Evolutionary conservation across 2,329 filamentous ascomycete genomes (phyloP).

Genomic region (Macrophomina tecta): DNA sequence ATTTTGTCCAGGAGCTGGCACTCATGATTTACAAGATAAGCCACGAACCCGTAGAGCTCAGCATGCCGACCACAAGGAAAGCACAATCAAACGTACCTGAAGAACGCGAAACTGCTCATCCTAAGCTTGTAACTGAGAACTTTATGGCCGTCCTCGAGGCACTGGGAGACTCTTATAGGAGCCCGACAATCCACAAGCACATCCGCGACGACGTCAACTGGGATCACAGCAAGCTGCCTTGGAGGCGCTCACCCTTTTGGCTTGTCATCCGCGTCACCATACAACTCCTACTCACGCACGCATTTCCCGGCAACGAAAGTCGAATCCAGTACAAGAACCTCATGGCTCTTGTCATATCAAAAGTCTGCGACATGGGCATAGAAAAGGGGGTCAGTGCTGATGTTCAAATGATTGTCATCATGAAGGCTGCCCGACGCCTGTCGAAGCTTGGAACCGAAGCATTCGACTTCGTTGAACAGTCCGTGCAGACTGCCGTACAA

Average conservation of each 20-base stretch:
- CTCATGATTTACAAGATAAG: constrained; percentile 46
- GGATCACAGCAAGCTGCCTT: constrained; percentile 43
- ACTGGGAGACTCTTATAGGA: constrained; percentile 9
- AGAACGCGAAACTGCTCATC: constrained; percentile 56
- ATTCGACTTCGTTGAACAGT: not conserved
- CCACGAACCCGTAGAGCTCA: constrained; percentile 35
- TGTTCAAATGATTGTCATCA: constrained; percentile 31
- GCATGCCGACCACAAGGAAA: constrained; percentile 41
- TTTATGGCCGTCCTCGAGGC: constrained; percentile 35
- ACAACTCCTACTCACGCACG: constrained; percentile 39
- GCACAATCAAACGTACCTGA: constrained; percentile 47
- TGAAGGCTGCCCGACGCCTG: constrained; percentile 33
- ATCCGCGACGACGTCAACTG: constrained; percentile 60
- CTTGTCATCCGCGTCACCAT: constrained; percentile 58
- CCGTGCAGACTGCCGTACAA: not conserved
- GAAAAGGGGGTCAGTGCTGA: constrained; percentile 5
- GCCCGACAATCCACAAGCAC: constrained; percentile 51
- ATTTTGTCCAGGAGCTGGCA: constrained; percentile 37
- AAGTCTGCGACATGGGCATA: constrained; percentile 41
- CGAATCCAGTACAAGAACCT: constrained; percentile 56
- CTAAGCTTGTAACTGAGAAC: constrained; percentile 60
- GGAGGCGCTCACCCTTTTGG: constrained; percentile 60
- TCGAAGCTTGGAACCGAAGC: constrained; percentile 11
- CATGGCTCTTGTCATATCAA: constrained; percentile 55
- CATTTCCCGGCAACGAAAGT: not conserved